These are phyloP conservation scores for Letharia columbiana DNA, from an alignment of 495 filamentous ascomycete genomes.

Conservation along the genomic window DNA sequence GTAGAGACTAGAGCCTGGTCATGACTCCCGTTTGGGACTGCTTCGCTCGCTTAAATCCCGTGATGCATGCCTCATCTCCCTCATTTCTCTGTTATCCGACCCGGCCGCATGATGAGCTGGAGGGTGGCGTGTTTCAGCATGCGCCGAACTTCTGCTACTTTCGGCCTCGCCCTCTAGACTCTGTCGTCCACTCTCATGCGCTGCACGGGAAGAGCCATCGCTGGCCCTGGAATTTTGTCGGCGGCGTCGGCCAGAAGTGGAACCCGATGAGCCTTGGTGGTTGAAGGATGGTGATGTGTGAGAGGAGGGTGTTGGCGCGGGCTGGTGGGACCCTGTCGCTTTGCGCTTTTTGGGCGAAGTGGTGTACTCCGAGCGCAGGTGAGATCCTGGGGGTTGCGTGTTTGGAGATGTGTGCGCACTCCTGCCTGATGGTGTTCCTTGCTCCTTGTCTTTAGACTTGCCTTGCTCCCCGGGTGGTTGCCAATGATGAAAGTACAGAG, in stretches of 20 bases:
- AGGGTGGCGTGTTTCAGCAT: conserved; percentile 28
- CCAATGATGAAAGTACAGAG: conserved; percentile 89
- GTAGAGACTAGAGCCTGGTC: background rate
- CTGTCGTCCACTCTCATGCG: conserved; percentile 25
- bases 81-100: conserved; percentile 19
- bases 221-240: conserved; percentile 64
- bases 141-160: conserved; percentile 28
- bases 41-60: conserved; percentile 23
- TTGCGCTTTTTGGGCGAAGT: conserved; percentile 40
- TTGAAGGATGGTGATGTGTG: conserved; percentile 28
- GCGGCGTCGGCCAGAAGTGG: conserved; percentile 49
- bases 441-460: conserved; percentile 34
- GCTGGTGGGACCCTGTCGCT: conserved; percentile 32
- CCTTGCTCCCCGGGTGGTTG: conserved; percentile 62
- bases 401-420: conserved; percentile 28
- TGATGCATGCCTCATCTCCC: conserved; percentile 21
- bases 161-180: conserved; percentile 26
- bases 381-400: conserved; percentile 22
- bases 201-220: conserved; percentile 41
- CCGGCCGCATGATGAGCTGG: conserved; percentile 22
- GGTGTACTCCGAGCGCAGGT: conserved; percentile 33
- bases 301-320: conserved; percentile 33
- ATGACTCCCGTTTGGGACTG: conserved; percentile 25
- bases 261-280: conserved; percentile 34
- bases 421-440: conserved; percentile 29